phyloP scores from a whole-genome alignment of 805 yeast species.

The Candida takata region DNA sequence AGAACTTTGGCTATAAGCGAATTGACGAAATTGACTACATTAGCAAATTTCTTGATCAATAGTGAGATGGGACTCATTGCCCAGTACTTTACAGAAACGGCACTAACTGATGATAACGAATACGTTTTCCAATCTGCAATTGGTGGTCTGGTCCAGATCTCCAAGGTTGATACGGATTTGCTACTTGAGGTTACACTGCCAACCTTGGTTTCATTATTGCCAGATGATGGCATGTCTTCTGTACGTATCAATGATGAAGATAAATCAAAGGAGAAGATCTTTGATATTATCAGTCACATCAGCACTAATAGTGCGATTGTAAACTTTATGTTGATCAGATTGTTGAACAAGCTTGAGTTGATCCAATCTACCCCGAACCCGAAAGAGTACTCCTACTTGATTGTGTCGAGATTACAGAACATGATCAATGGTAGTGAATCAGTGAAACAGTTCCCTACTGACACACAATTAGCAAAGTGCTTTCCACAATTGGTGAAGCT shows the following conservation, averaged over 20 bases:
- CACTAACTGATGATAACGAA: slow-evolving; percentile 44
- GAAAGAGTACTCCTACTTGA: slow-evolving; percentile 11
- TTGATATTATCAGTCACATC: slow-evolving; percentile 19
- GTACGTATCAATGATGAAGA: slow-evolving; percentile 20
- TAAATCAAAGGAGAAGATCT: slow-evolving; percentile 21
- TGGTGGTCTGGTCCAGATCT: slow-evolving; percentile 43
- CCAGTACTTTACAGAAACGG: slow-evolving; percentile 57
- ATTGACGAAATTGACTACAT: slow-evolving; percentile 46
- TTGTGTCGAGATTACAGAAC: slow-evolving; percentile 16
- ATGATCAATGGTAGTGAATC: slow-evolving; percentile 19
- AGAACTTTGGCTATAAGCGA: slow-evolving; percentile 61
- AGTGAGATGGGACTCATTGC: slow-evolving; percentile 58
- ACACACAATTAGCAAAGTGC: slow-evolving; percentile 12
- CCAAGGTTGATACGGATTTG: slow-evolving; percentile 30
- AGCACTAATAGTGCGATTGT: slow-evolving; percentile 28
- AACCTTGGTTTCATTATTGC: slow-evolving; percentile 41
- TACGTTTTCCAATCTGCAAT: slow-evolving; percentile 47
- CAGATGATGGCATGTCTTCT: slow-evolving; percentile 31
- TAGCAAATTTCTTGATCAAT: slow-evolving; percentile 39
- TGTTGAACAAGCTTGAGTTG: slow-evolving; percentile 26
- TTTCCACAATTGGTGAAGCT: slow-evolving; percentile 12
- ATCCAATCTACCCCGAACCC: slow-evolving; percentile 8
- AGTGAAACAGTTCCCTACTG: slow-evolving; percentile 16
- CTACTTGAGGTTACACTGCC: slow-evolving; percentile 49
- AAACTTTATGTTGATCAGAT: slow-evolving; percentile 32